These are phyloP conservation scores for Macrocybe gigantea DNA, from an alignment of 768 basidiomycete species.

Conservation along the genomic window DNA sequence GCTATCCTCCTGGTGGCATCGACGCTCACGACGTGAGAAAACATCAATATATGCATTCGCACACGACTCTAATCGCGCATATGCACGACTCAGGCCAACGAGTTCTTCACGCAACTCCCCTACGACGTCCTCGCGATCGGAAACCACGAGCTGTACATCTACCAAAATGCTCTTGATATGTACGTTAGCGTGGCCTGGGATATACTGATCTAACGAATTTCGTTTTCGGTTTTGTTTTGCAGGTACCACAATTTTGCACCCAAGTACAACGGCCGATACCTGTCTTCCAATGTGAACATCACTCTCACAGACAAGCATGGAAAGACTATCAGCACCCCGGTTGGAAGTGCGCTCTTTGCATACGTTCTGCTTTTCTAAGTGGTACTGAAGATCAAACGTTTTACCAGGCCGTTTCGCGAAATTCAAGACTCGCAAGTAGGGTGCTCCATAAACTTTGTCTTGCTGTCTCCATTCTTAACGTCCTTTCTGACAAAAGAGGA, in stretches of 20 bases:
- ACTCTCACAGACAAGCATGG: conserved; percentile 47
- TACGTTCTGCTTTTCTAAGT: neutral
- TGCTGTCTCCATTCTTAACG: neutral
- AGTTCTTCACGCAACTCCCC: conserved; percentile 65
- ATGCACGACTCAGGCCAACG: conserved; percentile 47
- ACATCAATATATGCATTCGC: no score
- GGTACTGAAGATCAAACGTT: neutral
- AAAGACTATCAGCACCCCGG: conserved; percentile 26
- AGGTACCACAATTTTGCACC: conserved; percentile 66
- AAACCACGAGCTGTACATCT: conserved; percentile 85
- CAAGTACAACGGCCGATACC: conserved; percentile 58
- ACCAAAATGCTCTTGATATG: conserved; percentile 65
- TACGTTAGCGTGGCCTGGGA: conserved; percentile 14
- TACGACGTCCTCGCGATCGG: conserved; percentile 85
- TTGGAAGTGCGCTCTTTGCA: conserved; percentile 25
- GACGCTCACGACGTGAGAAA: conserved; percentile 62
- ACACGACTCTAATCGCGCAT: no score
- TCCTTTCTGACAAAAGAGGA: conserved; percentile 31
- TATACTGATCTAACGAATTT: neutral
- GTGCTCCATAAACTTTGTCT: neutral
- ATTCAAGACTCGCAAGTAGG: conserved; percentile 70
- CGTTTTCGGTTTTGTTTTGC: conserved; percentile 2
- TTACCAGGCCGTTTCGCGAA: conserved; percentile 53
- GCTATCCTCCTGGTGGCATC: conserved; percentile 61
- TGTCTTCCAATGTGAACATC: conserved; percentile 86